Evolutionary conservation across 2,329 filamentous ascomycete genomes (phyloP), one percentile per base, ranked within the genome.

Genomic region (Botrytis squamosa): DNA sequence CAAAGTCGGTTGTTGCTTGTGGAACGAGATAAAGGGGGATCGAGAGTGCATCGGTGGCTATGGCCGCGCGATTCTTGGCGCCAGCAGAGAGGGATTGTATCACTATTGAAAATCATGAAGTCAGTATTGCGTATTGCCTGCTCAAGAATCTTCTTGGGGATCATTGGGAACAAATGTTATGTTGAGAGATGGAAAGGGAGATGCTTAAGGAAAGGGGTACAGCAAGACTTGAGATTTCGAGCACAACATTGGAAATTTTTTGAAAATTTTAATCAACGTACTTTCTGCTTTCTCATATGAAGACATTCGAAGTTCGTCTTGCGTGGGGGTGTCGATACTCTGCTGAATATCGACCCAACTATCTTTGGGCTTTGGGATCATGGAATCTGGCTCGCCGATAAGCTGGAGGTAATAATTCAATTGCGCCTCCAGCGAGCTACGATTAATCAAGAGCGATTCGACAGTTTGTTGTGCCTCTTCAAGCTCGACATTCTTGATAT

Each of bases 301-400:
- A 42, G 49, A 69, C 67, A 69, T 69, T 57, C 67, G 33, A 52
- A 69, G 40, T 25, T 69, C 67, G 22, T 69, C 67, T 29, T n/a
- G 4, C 14, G 67, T 40, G 29, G 36, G 29, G 57, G 10, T 9
- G 42, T 69, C 46, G 14, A 59, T 59, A 22, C 36, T 69, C 9
- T 57, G 46, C 8, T 38, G 49, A 44, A 69, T 57, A 44, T 69
- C 67, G 22, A 42, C 3, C 67, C 46, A 57, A 4, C 59, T 8
- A 25, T 69, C 38, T n/a, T 42, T 57, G 9, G 29, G 52, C 38
- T 69, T 69, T n/a, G 49, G 52, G 8, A 57, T 57, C 36, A 29
- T 44, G 52, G 66, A 38, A 29, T 69, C 38, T 10, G 49, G 46
- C n/a, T 44, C 66, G 66, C 66, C 66, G 25, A 69, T 57, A 16